These are phyloP conservation scores for Fonsecaea multimorphosa DNA, from an alignment of 2,329 filamentous ascomycete species.

Conservation along the genomic window DNA sequence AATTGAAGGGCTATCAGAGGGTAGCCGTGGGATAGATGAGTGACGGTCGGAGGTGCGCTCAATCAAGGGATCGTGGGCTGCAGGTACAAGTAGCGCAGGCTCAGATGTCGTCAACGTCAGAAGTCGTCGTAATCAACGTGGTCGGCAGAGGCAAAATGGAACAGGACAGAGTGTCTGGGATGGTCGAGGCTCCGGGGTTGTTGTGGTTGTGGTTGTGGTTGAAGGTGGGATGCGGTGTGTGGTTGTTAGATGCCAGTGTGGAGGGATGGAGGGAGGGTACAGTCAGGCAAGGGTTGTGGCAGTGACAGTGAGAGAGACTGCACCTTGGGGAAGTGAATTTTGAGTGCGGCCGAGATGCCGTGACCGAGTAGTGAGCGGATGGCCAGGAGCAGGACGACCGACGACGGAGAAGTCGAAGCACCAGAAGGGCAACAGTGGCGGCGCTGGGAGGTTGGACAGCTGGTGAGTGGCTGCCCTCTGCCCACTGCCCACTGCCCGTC, in stretches of 20 bases:
- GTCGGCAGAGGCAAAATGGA: conserved; percentile 4
- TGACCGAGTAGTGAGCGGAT: conserved; percentile 8
- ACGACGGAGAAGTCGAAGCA: conserved; percentile 1
- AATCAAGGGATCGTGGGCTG: neutral
- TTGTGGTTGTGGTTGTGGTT: conserved; percentile 6
- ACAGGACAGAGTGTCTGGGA: conserved; percentile 20
- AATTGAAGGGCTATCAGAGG: neutral
- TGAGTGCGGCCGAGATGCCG: conserved; percentile 15
- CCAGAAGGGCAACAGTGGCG: conserved; percentile 6
- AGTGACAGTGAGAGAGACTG: conserved; percentile 15
- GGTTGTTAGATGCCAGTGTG: conserved; percentile 7
- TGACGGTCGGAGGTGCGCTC: neutral
- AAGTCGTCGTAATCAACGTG: conserved; percentile 14
- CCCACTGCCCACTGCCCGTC: no score
- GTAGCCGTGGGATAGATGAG: neutral
- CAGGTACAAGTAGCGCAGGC: conserved; percentile 4
- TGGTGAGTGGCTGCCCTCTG: conserved; percentile 4
- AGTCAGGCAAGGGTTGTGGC: conserved; percentile 16
- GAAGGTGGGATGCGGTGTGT: conserved; percentile 17
- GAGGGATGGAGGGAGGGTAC: conserved; percentile 12
- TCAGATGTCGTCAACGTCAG: conserved; percentile 2
- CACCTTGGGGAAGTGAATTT: conserved; percentile 10
- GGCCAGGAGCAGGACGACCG: neutral
- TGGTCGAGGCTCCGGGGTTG: conserved; percentile 17
- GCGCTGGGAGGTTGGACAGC: conserved; percentile 5